Conservation (phyloP, 2,329 filamentous ascomycete species). For the Alternaria burnsii region DNA sequence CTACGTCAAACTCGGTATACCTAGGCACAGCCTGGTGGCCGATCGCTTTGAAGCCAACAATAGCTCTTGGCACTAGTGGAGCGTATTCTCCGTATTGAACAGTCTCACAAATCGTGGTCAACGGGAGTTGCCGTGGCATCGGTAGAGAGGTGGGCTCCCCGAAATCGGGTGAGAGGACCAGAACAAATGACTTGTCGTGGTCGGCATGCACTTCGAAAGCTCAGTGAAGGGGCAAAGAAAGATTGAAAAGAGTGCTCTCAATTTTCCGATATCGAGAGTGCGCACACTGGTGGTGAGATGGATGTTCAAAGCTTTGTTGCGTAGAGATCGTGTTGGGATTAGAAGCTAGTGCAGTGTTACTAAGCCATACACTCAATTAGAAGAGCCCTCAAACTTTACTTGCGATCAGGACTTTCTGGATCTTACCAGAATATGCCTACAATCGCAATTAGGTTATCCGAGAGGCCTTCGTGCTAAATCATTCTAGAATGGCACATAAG, state of each 20-base stretch:
- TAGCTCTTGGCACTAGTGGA: not conserved
- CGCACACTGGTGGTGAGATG: not conserved
- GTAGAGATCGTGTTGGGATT: not conserved
- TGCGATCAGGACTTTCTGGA: not conserved
- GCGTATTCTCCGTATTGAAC: conserved; percentile 2
- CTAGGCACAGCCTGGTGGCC: not conserved
- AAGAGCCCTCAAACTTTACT: not conserved
- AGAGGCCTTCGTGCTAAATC: too few relatives aligned
- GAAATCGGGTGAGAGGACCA: not conserved
- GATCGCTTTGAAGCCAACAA: not conserved
- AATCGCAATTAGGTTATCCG: not conserved
- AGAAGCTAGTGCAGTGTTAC: not conserved
- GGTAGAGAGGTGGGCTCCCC: not conserved
- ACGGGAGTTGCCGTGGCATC: not conserved
- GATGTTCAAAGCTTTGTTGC: not conserved
- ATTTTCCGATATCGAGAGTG: not conserved
- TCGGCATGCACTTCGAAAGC: not conserved
- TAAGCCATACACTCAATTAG: not conserved
- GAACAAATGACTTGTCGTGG: not conserved
- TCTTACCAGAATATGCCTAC: not conserved
- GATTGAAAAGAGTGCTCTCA: not conserved
- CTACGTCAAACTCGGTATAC: not conserved
- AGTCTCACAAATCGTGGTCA: not conserved
- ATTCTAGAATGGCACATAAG: not conserved
- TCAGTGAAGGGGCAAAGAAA: not conserved